Evolutionary conservation across 2,329 filamentous ascomycete species (phyloP).

Genomic region (Hymenoscyphus repandus): DNA sequence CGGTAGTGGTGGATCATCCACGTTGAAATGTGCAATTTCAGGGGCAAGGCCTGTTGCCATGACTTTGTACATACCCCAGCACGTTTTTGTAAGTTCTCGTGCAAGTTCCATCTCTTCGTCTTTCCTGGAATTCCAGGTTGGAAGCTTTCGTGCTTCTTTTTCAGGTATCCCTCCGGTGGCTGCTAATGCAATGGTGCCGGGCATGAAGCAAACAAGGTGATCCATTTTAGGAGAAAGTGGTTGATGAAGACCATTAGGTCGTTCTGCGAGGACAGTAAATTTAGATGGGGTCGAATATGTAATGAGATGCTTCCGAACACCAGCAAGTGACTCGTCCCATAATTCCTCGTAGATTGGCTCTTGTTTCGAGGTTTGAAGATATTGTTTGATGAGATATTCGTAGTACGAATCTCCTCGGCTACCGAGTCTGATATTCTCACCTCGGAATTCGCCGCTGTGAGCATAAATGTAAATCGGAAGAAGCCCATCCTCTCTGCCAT

Average conservation of each 20-base stretch:
- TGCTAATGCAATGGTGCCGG: conserved; percentile 86
- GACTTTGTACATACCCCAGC: conserved; percentile 94
- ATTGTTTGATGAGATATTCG: conserved; percentile 98
- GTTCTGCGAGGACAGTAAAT: conserved; percentile 86
- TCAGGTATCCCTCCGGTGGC: conserved; percentile 76
- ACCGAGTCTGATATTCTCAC: conserved; percentile 82
- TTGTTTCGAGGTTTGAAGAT: conserved; percentile 82
- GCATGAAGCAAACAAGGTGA: conserved; percentile 95
- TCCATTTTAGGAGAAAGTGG: conserved; percentile 87
- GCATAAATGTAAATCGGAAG: conserved; percentile 89
- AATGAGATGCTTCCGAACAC: conserved; percentile 86
- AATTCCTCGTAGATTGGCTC: conserved; percentile 85
- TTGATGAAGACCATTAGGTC: conserved; percentile 64
- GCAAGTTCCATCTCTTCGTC: conserved; percentile 86
- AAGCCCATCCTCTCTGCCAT: conserved; percentile 72
- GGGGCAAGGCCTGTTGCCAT: conserved; percentile 88
- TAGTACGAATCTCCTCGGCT: conserved; percentile 97
- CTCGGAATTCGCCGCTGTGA: conserved; percentile 70
- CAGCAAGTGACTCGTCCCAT: conserved; percentile 82
- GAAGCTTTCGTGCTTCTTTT: conserved; percentile 64
- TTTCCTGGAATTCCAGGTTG: conserved; percentile 70
- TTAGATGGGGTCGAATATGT: conserved; percentile 78
- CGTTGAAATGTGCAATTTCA: conserved; percentile 88
- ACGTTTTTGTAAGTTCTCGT: conserved; percentile 89
- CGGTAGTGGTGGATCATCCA: conserved; percentile 62